phyloP scores from a whole-genome alignment of 108 stramenopile genomes.

The Nitzschia putrida region DNA sequence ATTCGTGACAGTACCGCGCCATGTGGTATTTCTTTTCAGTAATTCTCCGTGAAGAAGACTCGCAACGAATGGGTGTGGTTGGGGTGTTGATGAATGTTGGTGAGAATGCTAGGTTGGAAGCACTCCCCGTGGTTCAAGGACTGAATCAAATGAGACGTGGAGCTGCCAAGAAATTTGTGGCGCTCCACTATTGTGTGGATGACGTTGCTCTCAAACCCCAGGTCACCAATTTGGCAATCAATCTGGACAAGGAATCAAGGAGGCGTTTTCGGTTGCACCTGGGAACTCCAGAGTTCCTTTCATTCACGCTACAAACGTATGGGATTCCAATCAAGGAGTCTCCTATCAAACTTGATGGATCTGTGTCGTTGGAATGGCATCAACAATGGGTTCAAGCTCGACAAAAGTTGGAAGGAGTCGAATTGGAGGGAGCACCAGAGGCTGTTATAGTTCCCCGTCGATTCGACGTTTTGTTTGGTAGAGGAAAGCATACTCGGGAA shows the following conservation, averaged over 20 bases:
- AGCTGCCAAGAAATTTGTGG: slow-evolving; percentile 6
- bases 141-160: not conserved
- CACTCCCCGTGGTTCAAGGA: not conserved
- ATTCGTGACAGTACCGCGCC: not conserved
- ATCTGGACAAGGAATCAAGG: not conserved
- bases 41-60: slow-evolving; percentile 12
- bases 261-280: slow-evolving; percentile 1
- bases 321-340: slow-evolving; percentile 20
- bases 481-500: not conserved
- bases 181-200: slow-evolving; percentile 23
- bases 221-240: not conserved
- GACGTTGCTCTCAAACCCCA: not conserved
- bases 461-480: slow-evolving; percentile 2
- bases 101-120: not conserved
- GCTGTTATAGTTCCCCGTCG: slow-evolving; percentile 2
- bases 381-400: not conserved
- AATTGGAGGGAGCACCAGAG: not conserved
- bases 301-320: slow-evolving; percentile 28
- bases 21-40: not conserved
- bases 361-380: not conserved
- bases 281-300: not conserved
- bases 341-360: not conserved
- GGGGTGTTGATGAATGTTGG: not conserved
- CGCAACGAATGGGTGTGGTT: slow-evolving; percentile 13
- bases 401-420: not conserved